phyloP scores from a whole-genome alignment of 768 basidiomycete species.

The Rhodotorula toruloides region DNA sequence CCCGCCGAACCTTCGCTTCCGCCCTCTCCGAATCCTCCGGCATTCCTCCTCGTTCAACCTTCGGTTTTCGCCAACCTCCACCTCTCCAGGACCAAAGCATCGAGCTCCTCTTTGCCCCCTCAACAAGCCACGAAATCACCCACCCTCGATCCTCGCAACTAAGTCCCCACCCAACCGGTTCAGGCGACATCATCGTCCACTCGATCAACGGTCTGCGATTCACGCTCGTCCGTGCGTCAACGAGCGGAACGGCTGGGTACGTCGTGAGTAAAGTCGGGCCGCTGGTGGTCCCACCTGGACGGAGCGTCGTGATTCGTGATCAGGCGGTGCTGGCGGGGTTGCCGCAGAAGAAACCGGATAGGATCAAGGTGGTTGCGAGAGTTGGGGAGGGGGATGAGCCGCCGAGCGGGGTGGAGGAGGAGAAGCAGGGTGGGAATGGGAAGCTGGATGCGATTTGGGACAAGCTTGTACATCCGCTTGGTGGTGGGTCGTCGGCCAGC shows the following conservation, averaged over 20 bases:
- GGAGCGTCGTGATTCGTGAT: conserved; percentile 33
- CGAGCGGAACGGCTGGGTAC: conserved; percentile 13
- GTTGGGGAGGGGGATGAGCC: background rate
- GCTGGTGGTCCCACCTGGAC: conserved; percentile 18
- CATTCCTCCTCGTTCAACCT: background rate
- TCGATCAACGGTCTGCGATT: conserved; percentile 36
- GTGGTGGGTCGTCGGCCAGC: background rate
- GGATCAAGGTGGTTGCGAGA: background rate
- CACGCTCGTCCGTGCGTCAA: conserved; percentile 11
- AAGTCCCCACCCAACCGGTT: background rate
- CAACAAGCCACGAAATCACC: background rate
- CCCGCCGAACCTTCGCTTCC: background rate
- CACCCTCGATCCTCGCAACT: conserved; percentile 14
- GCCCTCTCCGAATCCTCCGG: background rate
- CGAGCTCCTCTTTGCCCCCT: conserved; percentile 39
- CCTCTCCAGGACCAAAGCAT: conserved; percentile 30
- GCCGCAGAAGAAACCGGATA: background rate
- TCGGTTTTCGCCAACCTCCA: background rate
- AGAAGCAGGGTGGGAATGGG: background rate
- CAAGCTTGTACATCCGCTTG: conserved; percentile 11
- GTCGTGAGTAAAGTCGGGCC: conserved; percentile 28
- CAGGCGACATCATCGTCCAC: conserved; percentile 20
- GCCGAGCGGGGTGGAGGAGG: background rate
- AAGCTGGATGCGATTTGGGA: conserved; percentile 5
- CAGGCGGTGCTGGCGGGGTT: conserved; percentile 27